Evolutionary conservation across 805 yeast genomes (phyloP).

Genomic region (Candida hungchunana): DNA sequence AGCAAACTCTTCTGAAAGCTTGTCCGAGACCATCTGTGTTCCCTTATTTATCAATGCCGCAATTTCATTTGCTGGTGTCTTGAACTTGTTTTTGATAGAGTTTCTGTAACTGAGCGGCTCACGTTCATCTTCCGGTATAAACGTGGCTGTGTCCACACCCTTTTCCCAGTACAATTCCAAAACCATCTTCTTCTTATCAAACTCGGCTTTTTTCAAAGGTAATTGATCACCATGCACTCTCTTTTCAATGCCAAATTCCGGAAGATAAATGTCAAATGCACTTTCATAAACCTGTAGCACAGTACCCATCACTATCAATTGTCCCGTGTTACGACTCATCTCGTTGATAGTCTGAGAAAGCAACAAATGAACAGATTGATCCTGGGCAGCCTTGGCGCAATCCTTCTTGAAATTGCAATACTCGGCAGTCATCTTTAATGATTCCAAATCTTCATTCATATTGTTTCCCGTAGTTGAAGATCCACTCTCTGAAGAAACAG

Average conservation of each 20-base stretch:
- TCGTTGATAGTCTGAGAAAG: constrained; percentile 80
- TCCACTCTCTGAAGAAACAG: constrained; percentile 5
- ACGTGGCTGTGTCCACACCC: constrained; percentile 89
- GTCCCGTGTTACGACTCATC: constrained; percentile 70
- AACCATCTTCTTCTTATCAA: constrained; percentile 59
- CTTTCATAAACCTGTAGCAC: constrained; percentile 93
- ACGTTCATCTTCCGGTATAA: constrained; percentile 84
- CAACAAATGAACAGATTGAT: constrained; percentile 85
- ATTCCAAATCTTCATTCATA: constrained; percentile 50
- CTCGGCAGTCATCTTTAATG: constrained; percentile 78
- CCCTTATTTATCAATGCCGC: constrained; percentile 47
- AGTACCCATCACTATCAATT: constrained; percentile 76
- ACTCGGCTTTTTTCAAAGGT: constrained; percentile 90
- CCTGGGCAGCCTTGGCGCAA: constrained; percentile 89
- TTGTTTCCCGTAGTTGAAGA: constrained; percentile 1
- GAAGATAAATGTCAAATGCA: constrained; percentile 87
- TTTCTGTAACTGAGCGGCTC: constrained; percentile 71
- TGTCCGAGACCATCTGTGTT: constrained; percentile 30
- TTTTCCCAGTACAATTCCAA: constrained; percentile 90
- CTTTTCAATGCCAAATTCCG: constrained; percentile 92
- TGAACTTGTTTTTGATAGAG: constrained; percentile 72
- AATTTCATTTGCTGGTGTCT: constrained; percentile 67
- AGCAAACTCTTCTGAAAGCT: constrained; percentile 44
- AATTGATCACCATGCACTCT: constrained; percentile 97
- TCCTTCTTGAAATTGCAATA: constrained; percentile 95